These are phyloP conservation scores for Curvularia eragrostidis DNA, from an alignment of 2,329 filamentous ascomycete genomes.

Conservation along the genomic window DNA sequence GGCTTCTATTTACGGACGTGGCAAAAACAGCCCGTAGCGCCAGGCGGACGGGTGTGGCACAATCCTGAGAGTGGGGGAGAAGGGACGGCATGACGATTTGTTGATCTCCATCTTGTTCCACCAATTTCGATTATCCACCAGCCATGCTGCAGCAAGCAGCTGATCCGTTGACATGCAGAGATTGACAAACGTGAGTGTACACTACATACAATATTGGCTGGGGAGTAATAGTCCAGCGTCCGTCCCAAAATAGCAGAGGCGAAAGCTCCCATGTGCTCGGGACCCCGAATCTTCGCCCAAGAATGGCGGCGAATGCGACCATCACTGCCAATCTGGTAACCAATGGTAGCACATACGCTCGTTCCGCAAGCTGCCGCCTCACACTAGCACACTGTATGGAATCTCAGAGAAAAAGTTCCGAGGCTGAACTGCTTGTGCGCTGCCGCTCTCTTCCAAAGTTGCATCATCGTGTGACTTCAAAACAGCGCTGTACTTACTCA, in stretches of 20 bases:
- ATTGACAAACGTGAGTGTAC: neutral
- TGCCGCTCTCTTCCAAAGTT: neutral
- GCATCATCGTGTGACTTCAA: conserved; percentile 6
- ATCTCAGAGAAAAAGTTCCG: neutral
- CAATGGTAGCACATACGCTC: neutral
- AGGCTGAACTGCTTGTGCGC: neutral
- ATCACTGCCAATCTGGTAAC: neutral
- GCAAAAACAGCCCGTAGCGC: conserved; percentile 5
- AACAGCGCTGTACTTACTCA: neutral
- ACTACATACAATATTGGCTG: neutral
- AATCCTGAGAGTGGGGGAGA: conserved; percentile 10
- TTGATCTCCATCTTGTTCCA: neutral
- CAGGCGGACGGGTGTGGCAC: conserved; percentile 9
- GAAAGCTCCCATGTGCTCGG: neutral
- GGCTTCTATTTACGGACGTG: conserved; percentile 8
- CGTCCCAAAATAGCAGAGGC: neutral
- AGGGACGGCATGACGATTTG: neutral
- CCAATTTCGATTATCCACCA: neutral
- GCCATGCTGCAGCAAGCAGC: neutral
- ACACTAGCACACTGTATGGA: neutral
- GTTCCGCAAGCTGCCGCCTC: neutral
- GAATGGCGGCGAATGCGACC: neutral
- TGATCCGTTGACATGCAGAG: neutral
- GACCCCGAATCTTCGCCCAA: neutral
- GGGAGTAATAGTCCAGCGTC: neutral